phyloP scores from a whole-genome alignment of 225 moss, liverwort and hornwort species.

The Marchantia paleacea region DNA sequence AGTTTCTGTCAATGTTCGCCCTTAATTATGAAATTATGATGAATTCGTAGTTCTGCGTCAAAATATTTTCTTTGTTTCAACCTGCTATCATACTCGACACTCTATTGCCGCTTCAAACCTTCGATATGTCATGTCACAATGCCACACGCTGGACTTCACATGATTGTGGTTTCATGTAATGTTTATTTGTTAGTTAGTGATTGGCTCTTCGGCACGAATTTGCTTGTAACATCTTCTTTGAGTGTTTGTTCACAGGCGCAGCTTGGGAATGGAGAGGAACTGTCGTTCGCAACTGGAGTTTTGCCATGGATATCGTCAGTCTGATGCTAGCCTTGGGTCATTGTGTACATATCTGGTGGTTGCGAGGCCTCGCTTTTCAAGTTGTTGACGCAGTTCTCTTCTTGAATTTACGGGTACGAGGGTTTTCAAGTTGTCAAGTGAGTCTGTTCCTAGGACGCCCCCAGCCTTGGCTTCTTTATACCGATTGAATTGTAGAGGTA shows the following conservation, averaged over 20 bases:
- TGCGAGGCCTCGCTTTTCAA: slow-evolving; percentile 93
- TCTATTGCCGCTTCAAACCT: no score
- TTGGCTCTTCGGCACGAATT: background rate
- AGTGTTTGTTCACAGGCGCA: slow-evolving; percentile 52
- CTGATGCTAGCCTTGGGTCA: slow-evolving; percentile 75
- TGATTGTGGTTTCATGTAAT: background rate
- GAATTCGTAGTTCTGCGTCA: no score
- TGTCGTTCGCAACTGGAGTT: slow-evolving; percentile 95
- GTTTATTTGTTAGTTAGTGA: background rate
- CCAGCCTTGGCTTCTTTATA: background rate
- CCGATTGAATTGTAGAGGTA: background rate
- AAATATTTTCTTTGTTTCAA: no score
- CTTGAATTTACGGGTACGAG: slow-evolving; percentile 81
- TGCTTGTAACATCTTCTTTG: background rate
- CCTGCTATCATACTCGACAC: no score
- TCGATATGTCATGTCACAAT: no score
- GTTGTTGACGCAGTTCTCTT: slow-evolving; percentile 95
- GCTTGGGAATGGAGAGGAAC: slow-evolving; percentile 98
- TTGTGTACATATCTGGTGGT: slow-evolving; percentile 96
- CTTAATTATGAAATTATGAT: no score
- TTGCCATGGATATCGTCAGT: slow-evolving; percentile 98
- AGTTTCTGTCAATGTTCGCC: no score
- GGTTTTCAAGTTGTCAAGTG: background rate
- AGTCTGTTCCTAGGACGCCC: background rate
- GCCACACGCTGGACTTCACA: background rate